Evolutionary conservation across 2,329 filamentous ascomycete genomes (phyloP), one percentile per base, ranked within the genome.

Genomic region (Cryphonectria japonica): DNA sequence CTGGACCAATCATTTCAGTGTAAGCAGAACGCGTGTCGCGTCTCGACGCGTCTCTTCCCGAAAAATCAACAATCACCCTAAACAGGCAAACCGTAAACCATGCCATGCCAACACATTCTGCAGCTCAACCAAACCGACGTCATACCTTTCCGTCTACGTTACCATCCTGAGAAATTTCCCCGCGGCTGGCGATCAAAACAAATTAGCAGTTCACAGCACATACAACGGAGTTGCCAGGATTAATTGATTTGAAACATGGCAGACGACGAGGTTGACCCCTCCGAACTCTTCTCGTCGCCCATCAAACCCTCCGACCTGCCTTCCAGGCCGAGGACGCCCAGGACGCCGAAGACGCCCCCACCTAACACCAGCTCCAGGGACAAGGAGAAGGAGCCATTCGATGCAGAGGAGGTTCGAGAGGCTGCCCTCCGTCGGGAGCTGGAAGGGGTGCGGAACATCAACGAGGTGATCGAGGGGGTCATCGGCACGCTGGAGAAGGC

Each of bases 391-490:
- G 77, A 80, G 50, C 81, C 83, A 66, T 89, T 89, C 76, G 91
- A 92, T 73, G 83, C 85, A 3, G 86, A 92, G 75, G 89, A 92
- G 77, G 86, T 87, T 29, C 91, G 93, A 62, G 93, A 97, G 73
- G 89, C 89, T 2, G 87, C 89, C 19, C 84, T 99, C 75, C 91
- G 88, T 22, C 90, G 88, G 69, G 96, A 99, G 81, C 84, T 98
- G 39, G 91, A 94, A 73, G 92, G 91, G 64, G 91, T 99, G 43
- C 90, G 92, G 71, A 92, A 92, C 75, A 93, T 98, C 78, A 99
- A 99, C 81, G 87, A 91, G 76, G 91, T 94, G 57, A 93, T 99
- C 72, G 94, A 98, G 79, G 89, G 88, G 32, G 89, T 95, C 39
- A 87, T 94, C 37, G 86, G 87, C 43, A 93, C 91, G 60, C 83